Conservation (phyloP, 805 yeast genomes). For the Yamadazyma laniorum region DNA sequence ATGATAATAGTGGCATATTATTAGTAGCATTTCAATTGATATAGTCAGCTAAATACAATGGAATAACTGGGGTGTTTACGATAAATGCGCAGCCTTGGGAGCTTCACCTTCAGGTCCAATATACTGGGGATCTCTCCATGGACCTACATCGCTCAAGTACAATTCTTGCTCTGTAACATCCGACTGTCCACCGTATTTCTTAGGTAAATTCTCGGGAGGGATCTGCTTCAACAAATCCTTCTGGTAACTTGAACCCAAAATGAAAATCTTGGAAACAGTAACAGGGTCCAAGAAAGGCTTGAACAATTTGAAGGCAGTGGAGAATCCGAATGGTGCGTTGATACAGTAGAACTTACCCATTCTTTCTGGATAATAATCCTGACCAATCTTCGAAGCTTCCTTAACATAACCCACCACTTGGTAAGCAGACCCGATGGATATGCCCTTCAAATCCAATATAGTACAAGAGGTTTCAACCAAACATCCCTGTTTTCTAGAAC, state of each 20-base stretch:
- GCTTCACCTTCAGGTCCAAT: conserved; percentile 97
- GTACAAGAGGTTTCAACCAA: conserved; percentile 96
- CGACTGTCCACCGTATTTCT: conserved; percentile 84
- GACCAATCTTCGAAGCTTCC: conserved; percentile 93
- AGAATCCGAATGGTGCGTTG: conserved; percentile 96
- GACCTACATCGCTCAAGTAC: conserved; percentile 87
- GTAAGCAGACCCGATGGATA: conserved; percentile 78
- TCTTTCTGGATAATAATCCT: conserved; percentile 97
- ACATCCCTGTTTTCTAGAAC: conserved; percentile 75
- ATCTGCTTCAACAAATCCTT: conserved; percentile 86
- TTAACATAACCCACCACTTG: conserved; percentile 84
- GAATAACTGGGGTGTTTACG: too few species aligned
- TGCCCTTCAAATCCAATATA: conserved; percentile 91
- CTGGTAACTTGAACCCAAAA: conserved; percentile 75
- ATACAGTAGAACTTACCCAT: conserved; percentile 97
- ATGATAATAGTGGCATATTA: too few species aligned
- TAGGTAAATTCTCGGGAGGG: conserved; percentile 89
- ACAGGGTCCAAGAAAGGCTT: conserved; percentile 97
- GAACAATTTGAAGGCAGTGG: conserved; percentile 87
- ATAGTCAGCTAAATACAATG: too few species aligned
- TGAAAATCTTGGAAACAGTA: conserved; percentile 91
- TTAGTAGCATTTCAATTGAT: too few species aligned
- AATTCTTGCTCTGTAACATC: conserved; percentile 73
- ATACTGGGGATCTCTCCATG: conserved; percentile 89
- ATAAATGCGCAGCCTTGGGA: too few species aligned